phyloP scores from a whole-genome alignment of 352 stramenopile species.

The Plasmopara halstedii region DNA sequence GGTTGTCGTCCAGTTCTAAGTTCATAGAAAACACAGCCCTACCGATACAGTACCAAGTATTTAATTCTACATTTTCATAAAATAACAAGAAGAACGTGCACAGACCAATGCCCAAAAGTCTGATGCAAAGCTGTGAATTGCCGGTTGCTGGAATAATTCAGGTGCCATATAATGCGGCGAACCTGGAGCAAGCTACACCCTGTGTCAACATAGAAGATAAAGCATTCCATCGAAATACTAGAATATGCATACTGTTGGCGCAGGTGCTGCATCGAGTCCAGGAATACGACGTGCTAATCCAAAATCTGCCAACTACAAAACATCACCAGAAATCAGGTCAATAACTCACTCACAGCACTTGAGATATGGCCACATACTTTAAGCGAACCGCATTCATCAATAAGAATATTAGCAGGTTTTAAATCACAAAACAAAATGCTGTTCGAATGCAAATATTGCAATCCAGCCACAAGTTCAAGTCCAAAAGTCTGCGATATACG shows the following conservation, averaged over 20 bases:
- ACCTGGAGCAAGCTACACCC: constrained; percentile 43
- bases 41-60: neutral
- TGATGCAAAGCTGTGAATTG: constrained; percentile 84
- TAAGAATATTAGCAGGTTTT: constrained; percentile 86
- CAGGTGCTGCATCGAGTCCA: constrained; percentile 25
- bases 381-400: constrained; percentile 90
- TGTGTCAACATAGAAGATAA: neutral
- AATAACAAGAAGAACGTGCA: too few relatives aligned
- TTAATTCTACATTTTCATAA: neutral
- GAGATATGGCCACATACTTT: constrained; percentile 39
- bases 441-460: constrained; percentile 86
- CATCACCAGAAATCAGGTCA: neutral
- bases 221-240: neutral
- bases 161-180: constrained; percentile 90
- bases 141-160: constrained; percentile 81
- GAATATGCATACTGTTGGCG: constrained; percentile 24
- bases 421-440: constrained; percentile 89
- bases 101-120: constrained; percentile 82
- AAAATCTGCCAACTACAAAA: constrained; percentile 79
- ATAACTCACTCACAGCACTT: neutral
- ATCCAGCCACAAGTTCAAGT: constrained; percentile 58
- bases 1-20: constrained; percentile 53
- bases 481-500: constrained; percentile 54
- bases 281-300: constrained; percentile 80
- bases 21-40: constrained; percentile 81